Base-by-base conservation (phyloP, 768 basidiomycete species). In the Mycena polygramma region DNA sequence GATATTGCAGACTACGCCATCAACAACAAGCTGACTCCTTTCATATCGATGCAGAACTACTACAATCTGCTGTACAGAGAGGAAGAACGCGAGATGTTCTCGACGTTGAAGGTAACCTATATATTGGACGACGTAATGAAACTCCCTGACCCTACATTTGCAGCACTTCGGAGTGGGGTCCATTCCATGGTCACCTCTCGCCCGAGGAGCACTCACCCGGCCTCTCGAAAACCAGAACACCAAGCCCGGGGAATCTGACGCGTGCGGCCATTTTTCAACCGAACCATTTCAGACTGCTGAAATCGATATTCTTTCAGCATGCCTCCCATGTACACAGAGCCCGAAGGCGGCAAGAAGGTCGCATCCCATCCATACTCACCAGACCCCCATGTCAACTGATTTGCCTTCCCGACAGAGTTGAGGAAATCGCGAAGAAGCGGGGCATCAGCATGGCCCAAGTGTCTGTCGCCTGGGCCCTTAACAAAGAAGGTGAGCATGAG, bases 1-100 rank as follows among this genome's bases (percentile, higher is more conserved):
- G 15, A 10, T 35, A 35, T 20, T 17, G 6, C 36, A 90, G 89
- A 88, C 75, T 90, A 91, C 72, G 90, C 90, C 2, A 86, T 90
- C 66, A 76, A 81, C 51, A 87, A 92, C 76, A 84, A 85, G 10
- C 77, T 88, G 4, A 88, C 87, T 0, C 87, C 87, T 0, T 91
- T 92, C 79, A 89, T 91, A 74, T 88, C 87, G 2, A 90, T 91
- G 91, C 90, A 91, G 77, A 91, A 91, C 75, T 88, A 89, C 68
- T 86, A 92, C 77, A 88, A 81, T 66, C 77, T 90, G 13, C 70
- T 90, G 15, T 92, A 92, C 73, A 81, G 91, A 19, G 91, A 92
- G 76, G 90, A 92, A 71, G 90, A 89, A 75, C 81, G 88, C 2
- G 88, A 89, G 75, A 88, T 89, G 87, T 87, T 90, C 75, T 90